Base-by-base conservation (phyloP, 2,329 filamentous ascomycete species). In the Talaromyces verruculosus region DNA sequence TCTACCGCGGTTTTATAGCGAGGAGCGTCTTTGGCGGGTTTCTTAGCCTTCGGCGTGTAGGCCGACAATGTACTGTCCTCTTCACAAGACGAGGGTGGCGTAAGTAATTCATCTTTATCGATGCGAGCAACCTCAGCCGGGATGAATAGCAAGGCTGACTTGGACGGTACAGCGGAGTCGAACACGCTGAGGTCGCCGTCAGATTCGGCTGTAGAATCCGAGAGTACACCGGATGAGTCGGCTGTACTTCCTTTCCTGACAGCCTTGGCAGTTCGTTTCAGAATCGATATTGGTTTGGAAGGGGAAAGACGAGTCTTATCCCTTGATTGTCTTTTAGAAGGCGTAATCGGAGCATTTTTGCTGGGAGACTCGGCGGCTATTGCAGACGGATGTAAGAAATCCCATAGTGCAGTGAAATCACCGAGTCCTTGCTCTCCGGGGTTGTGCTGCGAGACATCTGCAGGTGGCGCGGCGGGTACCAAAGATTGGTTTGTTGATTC, bases 361-460 rank as follows among this genome's bases (percentile, higher is more conserved):
- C 33, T 30, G 3, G 28, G 3, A n/a, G 37, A 47, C 19, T 45
- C 37, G 5, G 33, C 15, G 8, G n/a, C 13, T 35, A 22, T 25
- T 39, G 58, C 35, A 28, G 69, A 65, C 35, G 70, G 70, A 45
- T 72, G 71, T 39, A 83, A 70, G 63, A 77, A 73, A 51, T 78
- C 73, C 79, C 80, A 83, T 17, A 82, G 66, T 41, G 72, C 71
- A 28, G 75, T 74, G 66, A 83, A 83, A 63, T 83, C 80, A 39
- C 81, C 81, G 28, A 83, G 75, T 35, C 71, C 73, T 5, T 69
- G 68, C 22, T 49, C 62, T 30, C 28, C n/a, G 39, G 35, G 1
- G 37, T 41, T 43, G 3, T 55, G 47, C 30, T 55, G 60, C 19
- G 22, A 39, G 33, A 25, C 53, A 57, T 57, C 53, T 33, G 30